phyloP scores from a whole-genome alignment of 129 eudicot species.

The Artemisia annua region DNA sequence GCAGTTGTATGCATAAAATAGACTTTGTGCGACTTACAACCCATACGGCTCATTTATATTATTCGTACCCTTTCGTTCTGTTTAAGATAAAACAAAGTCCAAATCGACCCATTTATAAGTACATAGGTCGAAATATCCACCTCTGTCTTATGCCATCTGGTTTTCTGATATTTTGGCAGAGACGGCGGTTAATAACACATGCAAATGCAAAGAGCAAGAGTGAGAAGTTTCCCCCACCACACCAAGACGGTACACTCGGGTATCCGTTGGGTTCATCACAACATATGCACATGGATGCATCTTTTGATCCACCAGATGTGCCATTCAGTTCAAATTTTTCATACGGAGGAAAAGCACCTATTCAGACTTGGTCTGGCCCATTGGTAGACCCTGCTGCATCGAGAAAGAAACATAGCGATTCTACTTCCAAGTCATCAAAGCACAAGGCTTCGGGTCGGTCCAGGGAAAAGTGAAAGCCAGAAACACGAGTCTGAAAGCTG shows the following conservation, averaged over 20 bases:
- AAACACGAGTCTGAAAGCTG: not conserved
- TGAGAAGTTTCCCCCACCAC: constrained; percentile 95
- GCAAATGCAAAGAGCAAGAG: constrained; percentile 96
- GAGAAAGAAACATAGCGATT: constrained; percentile 44
- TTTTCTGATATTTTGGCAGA: constrained; percentile 39
- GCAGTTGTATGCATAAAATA: not conserved
- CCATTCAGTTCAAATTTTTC: constrained; percentile 66
- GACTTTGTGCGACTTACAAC: not conserved
- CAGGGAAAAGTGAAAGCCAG: constrained; percentile 22
- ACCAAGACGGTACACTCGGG: constrained; percentile 83
- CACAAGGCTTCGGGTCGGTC: constrained; percentile 27
- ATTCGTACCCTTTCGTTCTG: not conserved
- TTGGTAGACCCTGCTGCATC: constrained; percentile 54
- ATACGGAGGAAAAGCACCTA: constrained; percentile 56
- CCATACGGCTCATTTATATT: not conserved
- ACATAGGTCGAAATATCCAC: not conserved
- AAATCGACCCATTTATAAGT: not conserved
- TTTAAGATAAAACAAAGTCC: not conserved
- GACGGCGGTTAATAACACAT: constrained; percentile 75
- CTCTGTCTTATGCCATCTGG: not conserved
- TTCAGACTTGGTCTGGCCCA: constrained; percentile 81
- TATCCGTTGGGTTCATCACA: constrained; percentile 62
- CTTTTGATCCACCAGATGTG: constrained; percentile 82
- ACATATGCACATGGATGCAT: constrained; percentile 55
- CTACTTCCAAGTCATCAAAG: constrained; percentile 30